These are phyloP conservation scores for Xylaria longipes DNA, from an alignment of 495 filamentous ascomycete species.

Conservation along the genomic window DNA sequence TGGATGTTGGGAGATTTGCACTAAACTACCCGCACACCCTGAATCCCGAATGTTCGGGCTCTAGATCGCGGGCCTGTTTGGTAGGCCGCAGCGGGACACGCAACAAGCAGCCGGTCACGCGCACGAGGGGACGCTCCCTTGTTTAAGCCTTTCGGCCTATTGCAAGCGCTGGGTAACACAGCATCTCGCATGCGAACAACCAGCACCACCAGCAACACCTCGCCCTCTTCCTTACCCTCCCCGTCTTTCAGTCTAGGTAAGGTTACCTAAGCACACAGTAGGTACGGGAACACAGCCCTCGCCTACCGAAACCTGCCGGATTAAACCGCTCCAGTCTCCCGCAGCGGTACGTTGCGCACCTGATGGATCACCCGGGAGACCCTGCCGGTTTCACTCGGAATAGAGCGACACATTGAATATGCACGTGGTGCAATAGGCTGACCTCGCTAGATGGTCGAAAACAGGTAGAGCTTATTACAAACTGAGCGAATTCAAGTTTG, in stretches of 20 bases:
- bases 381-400: constrained; percentile 8
- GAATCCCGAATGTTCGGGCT: constrained; percentile 23
- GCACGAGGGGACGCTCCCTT: constrained; percentile 1
- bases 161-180: constrained; percentile 5
- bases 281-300: background rate
- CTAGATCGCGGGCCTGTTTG: constrained; percentile 16
- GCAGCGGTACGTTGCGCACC: background rate
- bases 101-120: constrained; percentile 20
- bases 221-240: background rate
- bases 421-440: constrained; percentile 15
- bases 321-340: constrained; percentile 14
- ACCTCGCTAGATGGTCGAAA: background rate
- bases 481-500: constrained; percentile 9
- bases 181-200: constrained; percentile 17
- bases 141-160: background rate
- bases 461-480: background rate
- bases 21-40: constrained; percentile 14
- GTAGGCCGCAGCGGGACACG: constrained; percentile 16
- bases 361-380: constrained; percentile 18
- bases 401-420: background rate
- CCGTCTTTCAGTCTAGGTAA: background rate
- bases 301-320: constrained; percentile 6
- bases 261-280: no score
- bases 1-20: background rate
- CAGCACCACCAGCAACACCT: background rate